These are phyloP conservation scores for Pythium coloratum DNA, from an alignment of 352 stramenopile species.

Conservation along the genomic window DNA sequence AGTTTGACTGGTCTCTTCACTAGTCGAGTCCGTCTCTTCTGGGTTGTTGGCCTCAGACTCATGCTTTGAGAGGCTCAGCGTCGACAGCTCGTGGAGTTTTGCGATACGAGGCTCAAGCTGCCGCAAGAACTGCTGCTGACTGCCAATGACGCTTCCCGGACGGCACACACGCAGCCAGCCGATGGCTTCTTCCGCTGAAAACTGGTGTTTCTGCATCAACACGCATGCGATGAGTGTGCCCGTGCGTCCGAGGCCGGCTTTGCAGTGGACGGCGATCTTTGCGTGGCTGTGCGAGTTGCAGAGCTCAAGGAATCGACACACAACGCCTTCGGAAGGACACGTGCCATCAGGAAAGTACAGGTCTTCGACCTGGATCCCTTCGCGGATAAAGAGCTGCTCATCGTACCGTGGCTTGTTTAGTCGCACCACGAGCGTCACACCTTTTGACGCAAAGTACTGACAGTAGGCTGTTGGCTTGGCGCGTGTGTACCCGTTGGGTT, in stretches of 20 bases:
- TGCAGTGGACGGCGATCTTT: conserved; percentile 95
- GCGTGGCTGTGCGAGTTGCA: conserved; percentile 49
- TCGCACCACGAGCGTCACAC: conserved; percentile 67
- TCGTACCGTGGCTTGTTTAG: conserved; percentile 95
- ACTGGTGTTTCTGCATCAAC: conserved; percentile 92
- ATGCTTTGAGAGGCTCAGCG: background rate
- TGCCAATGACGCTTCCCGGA: conserved; percentile 91
- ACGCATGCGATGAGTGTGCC: conserved; percentile 94
- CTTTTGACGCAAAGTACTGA: conserved; percentile 44
- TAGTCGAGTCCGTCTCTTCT: background rate
- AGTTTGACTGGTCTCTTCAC: background rate
- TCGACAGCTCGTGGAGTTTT: background rate
- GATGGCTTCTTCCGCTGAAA: conserved; percentile 92
- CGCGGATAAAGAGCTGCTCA: conserved; percentile 68
- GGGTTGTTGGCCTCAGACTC: background rate
- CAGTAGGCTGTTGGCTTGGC: conserved; percentile 43
- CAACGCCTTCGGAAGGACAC: conserved; percentile 72
- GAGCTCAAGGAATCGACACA: conserved; percentile 66
- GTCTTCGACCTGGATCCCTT: conserved; percentile 87
- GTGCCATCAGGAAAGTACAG: conserved; percentile 94
- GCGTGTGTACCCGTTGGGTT: conserved; percentile 64
- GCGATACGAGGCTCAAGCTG: conserved; percentile 44
- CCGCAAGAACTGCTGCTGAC: conserved; percentile 92
- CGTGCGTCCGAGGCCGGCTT: conserved; percentile 93
- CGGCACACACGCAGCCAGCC: conserved; percentile 92